These are phyloP conservation scores for Calonectria leucothoes DNA, from an alignment of 2,329 filamentous ascomycete genomes.

Conservation along the genomic window DNA sequence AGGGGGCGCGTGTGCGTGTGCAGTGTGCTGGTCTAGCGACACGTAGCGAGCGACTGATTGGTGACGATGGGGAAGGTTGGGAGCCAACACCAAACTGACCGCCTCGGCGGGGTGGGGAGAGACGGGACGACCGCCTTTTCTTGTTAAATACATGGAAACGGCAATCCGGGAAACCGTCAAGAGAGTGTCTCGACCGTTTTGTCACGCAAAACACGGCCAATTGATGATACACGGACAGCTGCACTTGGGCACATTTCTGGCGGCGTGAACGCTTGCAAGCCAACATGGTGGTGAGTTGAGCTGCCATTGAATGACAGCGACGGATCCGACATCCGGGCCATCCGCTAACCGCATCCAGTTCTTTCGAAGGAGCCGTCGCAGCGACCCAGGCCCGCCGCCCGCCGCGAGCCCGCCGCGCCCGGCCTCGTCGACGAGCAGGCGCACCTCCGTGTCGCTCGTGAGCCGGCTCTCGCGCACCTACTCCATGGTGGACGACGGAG, in stretches of 20 bases:
- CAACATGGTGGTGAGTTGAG: not conserved
- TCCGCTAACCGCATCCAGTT: not conserved
- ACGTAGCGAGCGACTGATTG: conserved; percentile 1
- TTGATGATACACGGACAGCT: too few relatives aligned
- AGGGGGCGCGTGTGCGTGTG: not conserved
- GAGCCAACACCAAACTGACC: conserved; percentile 1
- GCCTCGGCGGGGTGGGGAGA: not conserved
- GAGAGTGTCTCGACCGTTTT: not conserved
- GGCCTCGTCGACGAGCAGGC: not conserved
- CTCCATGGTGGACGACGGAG: not conserved
- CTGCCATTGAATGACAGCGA: not conserved
- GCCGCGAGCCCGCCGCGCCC: not conserved
- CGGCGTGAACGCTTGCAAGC: not conserved
- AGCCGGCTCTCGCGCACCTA: not conserved
- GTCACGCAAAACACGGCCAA: not conserved
- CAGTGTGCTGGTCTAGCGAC: not conserved
- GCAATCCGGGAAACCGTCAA: not conserved
- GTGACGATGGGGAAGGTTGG: conserved; percentile 2
- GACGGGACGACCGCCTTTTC: not conserved
- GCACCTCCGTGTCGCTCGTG: not conserved
- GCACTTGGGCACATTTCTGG: not conserved
- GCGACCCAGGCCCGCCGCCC: not conserved
- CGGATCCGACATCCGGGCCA: not conserved
- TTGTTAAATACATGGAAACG: not conserved
- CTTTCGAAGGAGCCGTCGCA: conserved; percentile 2